Evolutionary conservation across 164 flowering plant species (phyloP).

Genomic region (Nymphaea thermarum): DNA sequence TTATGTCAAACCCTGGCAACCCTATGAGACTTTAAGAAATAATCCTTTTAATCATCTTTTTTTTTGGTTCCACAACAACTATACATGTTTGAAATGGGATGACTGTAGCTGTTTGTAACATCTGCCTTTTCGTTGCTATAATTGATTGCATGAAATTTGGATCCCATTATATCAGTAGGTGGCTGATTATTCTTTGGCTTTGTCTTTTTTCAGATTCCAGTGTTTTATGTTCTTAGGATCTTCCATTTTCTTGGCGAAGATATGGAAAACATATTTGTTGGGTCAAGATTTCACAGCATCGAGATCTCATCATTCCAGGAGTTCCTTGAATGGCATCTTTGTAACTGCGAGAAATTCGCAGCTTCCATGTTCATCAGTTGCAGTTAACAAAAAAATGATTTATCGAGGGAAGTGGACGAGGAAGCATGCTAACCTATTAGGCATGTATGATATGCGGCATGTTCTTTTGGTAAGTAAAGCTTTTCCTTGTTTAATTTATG

Average conservation of each 20-base stretch:
- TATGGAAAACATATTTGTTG: constrained; percentile 66
- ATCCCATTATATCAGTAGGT: too few relatives aligned
- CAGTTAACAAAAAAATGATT: constrained; percentile 40
- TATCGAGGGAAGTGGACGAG: background rate
- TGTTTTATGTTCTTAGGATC: constrained; percentile 18
- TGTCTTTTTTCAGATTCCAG: constrained; percentile 31
- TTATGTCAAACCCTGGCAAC: too few relatives aligned
- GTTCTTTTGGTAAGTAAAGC: background rate
- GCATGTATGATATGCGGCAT: background rate
- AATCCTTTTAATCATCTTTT: too few relatives aligned
- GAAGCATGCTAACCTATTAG: background rate
- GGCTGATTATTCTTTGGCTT: background rate
- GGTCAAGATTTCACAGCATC: constrained; percentile 46
- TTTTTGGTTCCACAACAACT: too few relatives aligned
- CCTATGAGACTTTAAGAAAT: too few relatives aligned
- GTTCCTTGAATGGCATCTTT: constrained; percentile 83
- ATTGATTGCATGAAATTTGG: too few relatives aligned
- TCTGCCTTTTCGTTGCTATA: background rate
- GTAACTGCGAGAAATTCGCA: constrained; percentile 50
- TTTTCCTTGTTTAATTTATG: constrained; percentile 14
- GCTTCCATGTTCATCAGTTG: constrained; percentile 84
- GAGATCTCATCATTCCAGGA: constrained; percentile 54
- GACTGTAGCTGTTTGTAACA: background rate
- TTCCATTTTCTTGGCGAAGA: constrained; percentile 24
- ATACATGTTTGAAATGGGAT: too few relatives aligned